Evolutionary conservation across 2,329 filamentous ascomycete genomes (phyloP), one percentile per base, ranked within the genome.

Genomic region (Xylaria sp.): DNA sequence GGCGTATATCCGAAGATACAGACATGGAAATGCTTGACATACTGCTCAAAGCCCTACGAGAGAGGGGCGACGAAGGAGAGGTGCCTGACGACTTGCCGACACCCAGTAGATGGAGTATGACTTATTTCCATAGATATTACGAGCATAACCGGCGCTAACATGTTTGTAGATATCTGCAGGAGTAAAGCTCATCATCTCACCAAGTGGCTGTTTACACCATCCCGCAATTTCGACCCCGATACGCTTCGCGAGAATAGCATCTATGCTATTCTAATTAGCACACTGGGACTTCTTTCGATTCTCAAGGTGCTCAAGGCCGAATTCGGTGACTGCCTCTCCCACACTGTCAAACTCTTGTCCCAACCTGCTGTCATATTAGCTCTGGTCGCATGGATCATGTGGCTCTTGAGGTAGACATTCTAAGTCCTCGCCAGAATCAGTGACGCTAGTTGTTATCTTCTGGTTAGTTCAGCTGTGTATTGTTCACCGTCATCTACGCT

Each of bases 11-110:
- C 23, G 65, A 70, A 37, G 62, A 41, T 48, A 68, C 56, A 15
- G 65, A 70, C 46, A 52, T 41, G 31, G 68, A 57, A 3, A 70
- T 68, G 68, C 56, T 70, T 13, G 50, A 70, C 34, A 63, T 68
- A 34, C 57, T 70, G 5, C 65, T 68, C 4, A 31, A 68, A 50
- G 65, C 65, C 13, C 39, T 70, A 28, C 59, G 56, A 15, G 65
- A 70, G 4, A 67, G 68, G 20, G 65, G 57, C 18, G 61, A 68
- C 28, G 44, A 28, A 31, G 13, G 37, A 23, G 46, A 37, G 7
- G 52, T 28, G 9, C 2, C 48, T 37, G 37, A 46, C 7, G 23
- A 46, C 13, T 12, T 51, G 37, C 23, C 23, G 4, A 25, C 18
- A n/a, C 18, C 10, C 1, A 37, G 37, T 4, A 59, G 58, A 59